Conservation (phyloP, 495 filamentous ascomycete genomes). For the Talaromyces ruber region DNA sequence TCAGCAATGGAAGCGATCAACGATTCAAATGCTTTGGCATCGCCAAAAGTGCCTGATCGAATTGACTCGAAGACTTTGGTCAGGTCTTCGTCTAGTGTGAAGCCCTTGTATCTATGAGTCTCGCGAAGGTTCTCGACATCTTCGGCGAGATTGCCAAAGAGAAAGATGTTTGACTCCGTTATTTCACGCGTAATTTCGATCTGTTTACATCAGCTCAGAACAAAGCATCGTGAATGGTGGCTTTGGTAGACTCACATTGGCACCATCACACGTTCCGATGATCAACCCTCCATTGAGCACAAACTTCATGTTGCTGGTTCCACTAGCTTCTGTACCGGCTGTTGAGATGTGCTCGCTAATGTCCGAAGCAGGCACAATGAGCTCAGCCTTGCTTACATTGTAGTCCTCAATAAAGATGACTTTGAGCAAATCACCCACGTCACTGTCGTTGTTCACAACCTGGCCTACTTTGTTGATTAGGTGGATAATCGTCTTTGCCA, state of each 20-base stretch:
- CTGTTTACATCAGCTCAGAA: constrained; percentile 28
- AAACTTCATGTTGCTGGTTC: constrained; percentile 93
- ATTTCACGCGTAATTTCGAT: constrained; percentile 98
- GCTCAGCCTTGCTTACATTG: constrained; percentile 98
- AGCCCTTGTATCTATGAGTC: constrained; percentile 72
- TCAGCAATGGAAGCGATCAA: constrained; percentile 76
- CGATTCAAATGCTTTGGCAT: constrained; percentile 63
- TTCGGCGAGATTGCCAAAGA: constrained; percentile 93
- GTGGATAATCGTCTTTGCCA: constrained; percentile 98
- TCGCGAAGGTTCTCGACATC: constrained; percentile 96
- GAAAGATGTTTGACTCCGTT: constrained; percentile 93
- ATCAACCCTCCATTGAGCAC: constrained; percentile 94
- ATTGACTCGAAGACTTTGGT: constrained; percentile 77
- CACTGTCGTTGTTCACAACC: constrained; percentile 87
- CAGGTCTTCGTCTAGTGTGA: constrained; percentile 69
- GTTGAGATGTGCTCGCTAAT: constrained; percentile 99
- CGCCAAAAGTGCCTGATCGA: constrained; percentile 67
- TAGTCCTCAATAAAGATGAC: constrained; percentile 97
- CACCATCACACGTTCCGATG: constrained; percentile 95
- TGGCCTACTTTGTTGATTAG: constrained; percentile 85
- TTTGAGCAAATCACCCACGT: constrained; percentile 90
- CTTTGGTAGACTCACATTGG: constrained; percentile 60
- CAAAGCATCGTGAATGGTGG: not conserved
- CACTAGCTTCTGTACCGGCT: constrained; percentile 76
- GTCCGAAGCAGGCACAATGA: constrained; percentile 89